phyloP scores from a whole-genome alignment of 371 early-diverging fungal species.

The Funneliformis caledonium region DNA sequence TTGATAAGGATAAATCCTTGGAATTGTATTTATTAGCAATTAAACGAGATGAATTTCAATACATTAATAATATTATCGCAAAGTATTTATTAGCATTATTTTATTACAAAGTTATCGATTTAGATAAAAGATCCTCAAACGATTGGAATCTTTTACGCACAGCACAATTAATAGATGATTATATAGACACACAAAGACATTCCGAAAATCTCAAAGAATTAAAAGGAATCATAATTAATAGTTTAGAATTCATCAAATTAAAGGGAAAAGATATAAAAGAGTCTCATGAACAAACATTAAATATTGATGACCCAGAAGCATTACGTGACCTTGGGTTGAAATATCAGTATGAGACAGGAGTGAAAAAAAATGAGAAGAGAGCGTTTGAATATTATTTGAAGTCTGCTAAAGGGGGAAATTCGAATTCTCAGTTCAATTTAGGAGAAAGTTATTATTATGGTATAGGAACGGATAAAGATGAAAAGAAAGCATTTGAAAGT shows the following conservation, averaged over 20 bases:
- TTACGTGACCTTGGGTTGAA: slow-evolving; percentile 80
- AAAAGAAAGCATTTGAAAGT: slow-evolving; percentile 46
- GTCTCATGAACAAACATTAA: not conserved
- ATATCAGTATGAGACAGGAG: slow-evolving; percentile 77
- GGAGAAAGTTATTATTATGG: slow-evolving; percentile 44
- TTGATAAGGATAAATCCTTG: not conserved
- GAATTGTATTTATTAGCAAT: not conserved
- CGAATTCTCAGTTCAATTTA: not conserved
- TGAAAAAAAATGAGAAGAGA: slow-evolving; percentile 56
- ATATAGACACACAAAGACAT: not conserved
- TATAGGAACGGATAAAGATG: slow-evolving; percentile 62
- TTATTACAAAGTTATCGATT: not conserved
- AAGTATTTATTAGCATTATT: not conserved
- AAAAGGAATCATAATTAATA: slow-evolving; percentile 9
- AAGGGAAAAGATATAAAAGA: not conserved
- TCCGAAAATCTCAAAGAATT: slow-evolving; percentile 5
- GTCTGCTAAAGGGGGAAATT: slow-evolving; percentile 15
- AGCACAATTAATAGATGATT: not conserved
- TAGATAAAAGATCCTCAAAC: not conserved
- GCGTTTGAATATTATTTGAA: slow-evolving; percentile 70
- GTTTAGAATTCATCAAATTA: not conserved
- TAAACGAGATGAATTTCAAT: not conserved
- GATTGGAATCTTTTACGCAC: too few species aligned
- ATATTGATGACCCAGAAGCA: slow-evolving; percentile 37
- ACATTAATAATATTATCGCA: too few species aligned